Evolutionary conservation across 2,329 filamentous ascomycete species (phyloP), one percentile per base, ranked within the genome.

Genomic region (Emmonsiellopsis sp.): DNA sequence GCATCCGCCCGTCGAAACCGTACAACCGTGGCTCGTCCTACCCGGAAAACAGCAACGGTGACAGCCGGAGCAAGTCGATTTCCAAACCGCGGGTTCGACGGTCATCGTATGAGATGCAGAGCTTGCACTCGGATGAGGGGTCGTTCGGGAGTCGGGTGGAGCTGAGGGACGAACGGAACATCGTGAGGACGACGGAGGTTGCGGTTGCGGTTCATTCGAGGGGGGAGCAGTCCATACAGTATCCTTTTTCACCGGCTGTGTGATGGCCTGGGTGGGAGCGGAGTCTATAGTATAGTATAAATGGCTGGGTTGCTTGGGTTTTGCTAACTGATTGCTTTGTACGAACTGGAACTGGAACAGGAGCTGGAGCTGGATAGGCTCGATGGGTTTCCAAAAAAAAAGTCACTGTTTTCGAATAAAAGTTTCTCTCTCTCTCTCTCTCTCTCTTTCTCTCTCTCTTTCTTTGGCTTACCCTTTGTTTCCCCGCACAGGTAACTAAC

Each of bases 31-130:
- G 40, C n/a, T 10, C 37, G 13, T 42, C 21, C 7, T 51, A 43
- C 42, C 37, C 37, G 32, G 9, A 31, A 6, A 32, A 8, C 9
- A 32, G 37, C 36, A 32, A 6, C 8, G n/a, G 49, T 6, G 9
- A 7, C 5, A 32, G 27, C 13, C 17, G n/a, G 49, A 27, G 27
- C 10, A 34, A 14, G 21, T 21, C 21, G 39, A 6, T 31, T 14
- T 31, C 39, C 6, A 36, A 32, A 6, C 6, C 21, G 21, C 49
- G 27, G 5, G n/a, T 51, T 11, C 14, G 31, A 14, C 33, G 21
- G n/a, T 7, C 49, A n/a, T 51, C 37, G 9, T 43, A 43, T 17
- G 49, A 51, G 37, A 42, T 51, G 49, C 37, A 51, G 37, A 42
- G 39, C 6, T 27, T 51, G 17, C 49, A 42, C 27, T 51, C 49